Evolutionary conservation across 2,329 filamentous ascomycete genomes (phyloP).

Genomic region (Cadophora malorum): DNA sequence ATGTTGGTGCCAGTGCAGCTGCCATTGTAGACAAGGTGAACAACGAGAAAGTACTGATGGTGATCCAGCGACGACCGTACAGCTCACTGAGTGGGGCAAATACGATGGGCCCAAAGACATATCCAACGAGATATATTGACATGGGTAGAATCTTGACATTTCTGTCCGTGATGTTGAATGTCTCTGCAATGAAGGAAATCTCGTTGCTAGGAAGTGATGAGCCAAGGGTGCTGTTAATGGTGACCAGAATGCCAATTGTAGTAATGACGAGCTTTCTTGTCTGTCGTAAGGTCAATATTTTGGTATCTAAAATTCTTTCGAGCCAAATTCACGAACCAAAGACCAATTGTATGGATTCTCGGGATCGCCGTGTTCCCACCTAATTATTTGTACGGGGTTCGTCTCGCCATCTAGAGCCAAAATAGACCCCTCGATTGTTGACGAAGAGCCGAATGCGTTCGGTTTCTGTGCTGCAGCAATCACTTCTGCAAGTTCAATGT

Average conservation of each 20-base stretch:
- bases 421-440: not conserved
- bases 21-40: constrained; percentile 61
- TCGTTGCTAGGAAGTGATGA: constrained; percentile 11
- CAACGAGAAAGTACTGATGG: constrained; percentile 52
- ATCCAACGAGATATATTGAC: constrained; percentile 17
- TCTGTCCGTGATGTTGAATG: not conserved
- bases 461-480: not conserved
- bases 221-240: constrained; percentile 14
- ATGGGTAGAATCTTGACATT: constrained; percentile 7
- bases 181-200: not conserved
- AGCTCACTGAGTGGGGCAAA: constrained; percentile 71
- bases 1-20: constrained; percentile 60
- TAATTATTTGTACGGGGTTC: not conserved
- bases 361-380: not conserved
- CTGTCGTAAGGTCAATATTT: not conserved
- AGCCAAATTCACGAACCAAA: not conserved
- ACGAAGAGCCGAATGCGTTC: not conserved
- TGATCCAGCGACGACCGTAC: constrained; percentile 59
- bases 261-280: constrained; percentile 22
- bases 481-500: not conserved
- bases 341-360: constrained; percentile 16
- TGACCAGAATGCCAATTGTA: not conserved
- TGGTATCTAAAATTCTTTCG: not conserved
- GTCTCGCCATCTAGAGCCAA: not conserved
- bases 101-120: constrained; percentile 55